Evolutionary conservation across 768 basidiomycete genomes (phyloP), one percentile per base, ranked within the genome.

Genomic region (Lentinus brumalis): DNA sequence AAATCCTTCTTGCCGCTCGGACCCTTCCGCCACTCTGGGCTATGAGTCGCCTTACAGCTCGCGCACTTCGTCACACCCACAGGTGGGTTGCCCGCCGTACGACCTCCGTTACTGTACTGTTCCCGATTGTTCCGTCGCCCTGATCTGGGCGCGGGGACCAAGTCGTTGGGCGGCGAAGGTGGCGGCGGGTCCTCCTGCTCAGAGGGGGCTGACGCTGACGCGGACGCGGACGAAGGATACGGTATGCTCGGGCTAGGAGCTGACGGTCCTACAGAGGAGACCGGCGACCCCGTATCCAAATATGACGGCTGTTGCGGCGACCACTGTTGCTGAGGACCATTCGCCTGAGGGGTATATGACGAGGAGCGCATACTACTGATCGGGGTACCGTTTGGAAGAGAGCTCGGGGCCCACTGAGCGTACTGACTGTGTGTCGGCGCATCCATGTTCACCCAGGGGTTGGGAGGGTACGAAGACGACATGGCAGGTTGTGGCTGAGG

Each of bases 11-110:
- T 89, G 30, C 93, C 93, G 68, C 84, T 92, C 54, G 92, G 91
- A 18, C 93, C 93, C 74, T 95, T 95, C 71, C 93, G 79, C 93
- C 93, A 95, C 73, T 95, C 93, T 0, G 93, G 93, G 69, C 92
- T 94, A 8, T 83, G 81, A 7, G 88, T 92, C 11, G 81, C 87
- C 74, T 87, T 89, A 75, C 93, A 95, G 70, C 89, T 91, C 21
- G 86, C 83, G 73, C 92, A 95, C 67, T 83, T 83, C 59, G 82
- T 71, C 16, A 94, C 78, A 0, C 92, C 92, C 54, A 81, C 79
- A 0, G 92, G 92, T 21, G 92, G 82, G 66, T 88, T 91, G 18
- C 87, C 83, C 35, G 77, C 72, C 55, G 73, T 77, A 57, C 86
- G 79, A 26, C 79, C 78, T 26, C 79, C 76, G 32, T 78, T 73